Conservation (phyloP, 345 rosid genomes). For the Hibiscus tridactylites region DNA sequence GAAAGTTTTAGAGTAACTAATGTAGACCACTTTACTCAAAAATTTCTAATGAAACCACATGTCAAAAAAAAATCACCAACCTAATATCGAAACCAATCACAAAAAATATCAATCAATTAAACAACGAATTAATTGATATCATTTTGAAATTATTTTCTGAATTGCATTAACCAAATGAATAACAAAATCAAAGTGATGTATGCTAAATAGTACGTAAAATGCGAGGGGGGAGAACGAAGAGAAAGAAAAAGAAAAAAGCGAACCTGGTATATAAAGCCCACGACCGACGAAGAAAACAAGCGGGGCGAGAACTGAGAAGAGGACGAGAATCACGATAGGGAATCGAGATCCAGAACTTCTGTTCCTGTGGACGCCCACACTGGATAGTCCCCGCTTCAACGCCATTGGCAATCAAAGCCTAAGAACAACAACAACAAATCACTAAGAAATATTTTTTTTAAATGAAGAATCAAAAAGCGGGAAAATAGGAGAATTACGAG, state of each 20-base stretch:
- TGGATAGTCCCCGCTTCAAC: slow-evolving; percentile 57
- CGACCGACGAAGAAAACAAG: slow-evolving; percentile 64
- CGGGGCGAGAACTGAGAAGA: slow-evolving; percentile 57
- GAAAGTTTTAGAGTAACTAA: background rate
- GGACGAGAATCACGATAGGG: slow-evolving; percentile 31
- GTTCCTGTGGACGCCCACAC: slow-evolving; percentile 29
- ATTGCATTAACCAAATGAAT: background rate
- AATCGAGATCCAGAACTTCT: slow-evolving; percentile 60
- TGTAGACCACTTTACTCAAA: background rate
- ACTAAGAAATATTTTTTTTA: background rate
- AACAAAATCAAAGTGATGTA: slow-evolving; percentile 19
- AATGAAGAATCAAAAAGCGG: background rate
- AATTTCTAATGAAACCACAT: background rate
- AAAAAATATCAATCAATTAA: background rate
- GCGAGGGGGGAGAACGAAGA: background rate
- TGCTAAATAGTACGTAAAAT: background rate
- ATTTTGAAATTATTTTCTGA: background rate
- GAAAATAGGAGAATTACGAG: slow-evolving; percentile 14
- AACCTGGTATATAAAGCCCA: slow-evolving; percentile 48
- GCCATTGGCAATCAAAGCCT: slow-evolving; percentile 51
- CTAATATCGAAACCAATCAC: background rate
- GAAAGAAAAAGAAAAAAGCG: background rate
- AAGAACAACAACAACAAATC: slow-evolving; percentile 15
- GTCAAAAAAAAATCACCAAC: background rate
- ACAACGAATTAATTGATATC: background rate